Conservation (phyloP, 345 rosid genomes). For the Rhodamnia rubescens region DNA sequence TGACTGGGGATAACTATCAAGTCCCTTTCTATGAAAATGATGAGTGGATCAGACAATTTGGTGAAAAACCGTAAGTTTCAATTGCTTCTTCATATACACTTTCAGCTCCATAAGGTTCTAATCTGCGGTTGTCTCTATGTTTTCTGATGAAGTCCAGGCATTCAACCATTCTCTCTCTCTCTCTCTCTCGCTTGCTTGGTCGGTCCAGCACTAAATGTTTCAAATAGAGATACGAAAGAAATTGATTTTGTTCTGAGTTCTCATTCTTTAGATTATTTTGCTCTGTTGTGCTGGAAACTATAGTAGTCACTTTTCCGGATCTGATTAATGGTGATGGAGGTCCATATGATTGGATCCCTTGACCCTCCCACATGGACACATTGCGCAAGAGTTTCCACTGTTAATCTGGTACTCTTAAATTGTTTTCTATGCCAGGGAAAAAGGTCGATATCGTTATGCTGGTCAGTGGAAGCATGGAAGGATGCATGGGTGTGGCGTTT, state of each 20-base stretch:
- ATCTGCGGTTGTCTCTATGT: not conserved
- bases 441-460: conserved; percentile 90
- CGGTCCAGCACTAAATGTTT: not conserved
- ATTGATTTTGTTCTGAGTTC: not conserved
- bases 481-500: conserved; percentile 93
- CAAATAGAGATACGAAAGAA: not conserved
- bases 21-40: conserved; percentile 70
- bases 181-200: rapidly evolving
- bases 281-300: not conserved
- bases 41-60: conserved; percentile 65
- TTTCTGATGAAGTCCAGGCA: not conserved
- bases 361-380: not conserved
- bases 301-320: not conserved
- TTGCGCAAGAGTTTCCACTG: not conserved
- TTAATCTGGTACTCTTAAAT: not conserved
- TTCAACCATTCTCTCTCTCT: not conserved
- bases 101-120: not conserved
- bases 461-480: conserved; percentile 96
- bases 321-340: not conserved
- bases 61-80: conserved; percentile 65
- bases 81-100: not conserved
- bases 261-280: not conserved
- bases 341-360: not conserved
- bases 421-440: conserved; percentile 41
- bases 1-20: conserved; percentile 37